Percentiles rank a stretch among this genome's conserved stretches.
Conservation (phyloP, 2,329 filamentous ascomycete genomes). For the Botrytis tulipae region DNA sequence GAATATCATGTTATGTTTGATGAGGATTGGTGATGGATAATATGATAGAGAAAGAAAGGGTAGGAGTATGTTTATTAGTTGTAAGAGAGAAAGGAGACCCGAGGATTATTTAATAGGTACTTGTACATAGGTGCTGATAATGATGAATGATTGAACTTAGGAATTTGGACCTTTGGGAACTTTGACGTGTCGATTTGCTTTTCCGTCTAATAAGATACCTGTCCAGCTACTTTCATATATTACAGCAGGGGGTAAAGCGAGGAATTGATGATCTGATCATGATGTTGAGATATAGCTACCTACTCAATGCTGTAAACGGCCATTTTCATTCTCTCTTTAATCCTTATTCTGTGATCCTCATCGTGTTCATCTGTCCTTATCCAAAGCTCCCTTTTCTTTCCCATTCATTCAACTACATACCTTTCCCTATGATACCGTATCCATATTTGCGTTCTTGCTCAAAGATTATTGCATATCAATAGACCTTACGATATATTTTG, state of each 20-base stretch:
- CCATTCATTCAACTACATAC: too few species aligned
- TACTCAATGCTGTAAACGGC: background rate
- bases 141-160: background rate
- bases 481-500: too few species aligned
- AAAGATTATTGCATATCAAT: too few species aligned
- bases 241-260: background rate
- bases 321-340: too few species aligned
- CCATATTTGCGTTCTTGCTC: too few species aligned
- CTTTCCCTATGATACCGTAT: too few species aligned
- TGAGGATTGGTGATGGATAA: background rate
- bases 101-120: conserved; percentile 5
- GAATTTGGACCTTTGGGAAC: background rate
- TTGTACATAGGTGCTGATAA: conserved; percentile 4
- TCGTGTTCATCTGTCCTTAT: too few species aligned
- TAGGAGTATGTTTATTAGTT: background rate
- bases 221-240: background rate
- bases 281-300: background rate
- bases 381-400: too few species aligned
- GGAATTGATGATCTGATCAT: background rate
- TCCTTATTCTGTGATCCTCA: too few species aligned
- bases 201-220: background rate
- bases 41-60: background rate
- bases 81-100: too few species aligned
- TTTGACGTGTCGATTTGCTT: background rate
- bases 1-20: conserved; percentile 8